A percentile compares a stretch with the other conserved stretches of the same genome.
Evolutionary conservation across 2,329 filamentous ascomycete genomes (phyloP).

Genomic region (Apiospora saccharicola): DNA sequence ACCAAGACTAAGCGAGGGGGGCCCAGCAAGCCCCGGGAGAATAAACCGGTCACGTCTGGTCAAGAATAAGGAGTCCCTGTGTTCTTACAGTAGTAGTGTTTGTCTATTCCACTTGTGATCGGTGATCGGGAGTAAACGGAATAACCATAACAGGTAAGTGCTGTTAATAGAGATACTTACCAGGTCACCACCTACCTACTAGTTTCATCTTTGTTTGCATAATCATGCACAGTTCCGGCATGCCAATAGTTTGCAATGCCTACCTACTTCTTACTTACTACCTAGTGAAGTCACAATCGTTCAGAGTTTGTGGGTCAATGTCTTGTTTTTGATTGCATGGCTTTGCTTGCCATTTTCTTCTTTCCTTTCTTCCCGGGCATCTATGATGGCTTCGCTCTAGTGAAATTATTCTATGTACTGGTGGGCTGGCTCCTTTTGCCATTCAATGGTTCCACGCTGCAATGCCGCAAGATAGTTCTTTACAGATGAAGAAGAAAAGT

Average conservation of each 20-base stretch:
- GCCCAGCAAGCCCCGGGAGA: neutral
- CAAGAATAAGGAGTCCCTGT: no score
- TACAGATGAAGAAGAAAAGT: conserved; percentile 16
- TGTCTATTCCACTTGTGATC: no score
- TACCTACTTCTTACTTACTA: no score
- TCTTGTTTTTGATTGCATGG: neutral
- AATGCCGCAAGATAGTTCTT: conserved; percentile 15
- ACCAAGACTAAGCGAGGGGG: neutral
- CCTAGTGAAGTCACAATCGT: neutral
- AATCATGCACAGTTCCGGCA: neutral
- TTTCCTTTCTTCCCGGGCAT: neutral
- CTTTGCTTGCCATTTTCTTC: neutral
- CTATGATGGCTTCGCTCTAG: conserved; percentile 21
- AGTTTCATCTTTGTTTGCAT: neutral
- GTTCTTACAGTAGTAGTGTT: no score
- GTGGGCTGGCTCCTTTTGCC: neutral
- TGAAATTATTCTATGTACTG: conserved; percentile 20
- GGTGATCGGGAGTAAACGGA: no score
- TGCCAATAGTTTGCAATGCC: neutral
- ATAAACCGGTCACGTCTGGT: no score
- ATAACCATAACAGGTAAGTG: neutral
- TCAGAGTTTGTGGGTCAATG: neutral
- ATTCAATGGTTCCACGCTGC: neutral
- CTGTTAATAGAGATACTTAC: neutral
- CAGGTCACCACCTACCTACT: neutral